Evolutionary conservation across 495 filamentous ascomycete genomes (phyloP), one percentile per base, ranked within the genome.

Genomic region (Glonium stellatum): DNA sequence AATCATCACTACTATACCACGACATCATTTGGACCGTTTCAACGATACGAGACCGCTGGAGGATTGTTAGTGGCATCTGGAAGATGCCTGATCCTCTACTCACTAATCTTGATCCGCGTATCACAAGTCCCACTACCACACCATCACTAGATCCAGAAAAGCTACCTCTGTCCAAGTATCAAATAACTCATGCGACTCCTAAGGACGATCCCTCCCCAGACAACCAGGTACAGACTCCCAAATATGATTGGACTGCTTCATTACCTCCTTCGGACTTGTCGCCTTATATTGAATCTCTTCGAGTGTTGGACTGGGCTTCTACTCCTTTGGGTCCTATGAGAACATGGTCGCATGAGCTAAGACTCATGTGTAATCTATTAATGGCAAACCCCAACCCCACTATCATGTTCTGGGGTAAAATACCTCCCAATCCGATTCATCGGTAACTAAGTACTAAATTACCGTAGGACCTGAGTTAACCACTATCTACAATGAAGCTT

Each of bases 401-500:
- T 15, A 46, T 68, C 31, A 10, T 68, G 11, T 62, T 59, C 55
- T 68, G 65, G 64, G 64, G 64, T 15, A 21, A 58, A 10, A 3
- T 18, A 21, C 47, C 47, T 15, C 47, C n/a, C 12, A 19, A 21
- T 50, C n/a, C n/a, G n/a, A n/a, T n/a, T n/a, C n/a, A n/a, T n/a
- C n/a, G n/a, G n/a, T n/a, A n/a, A n/a, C n/a, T n/a, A n/a, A n/a
- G n/a, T 50, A 21, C 47, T 50, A 50, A 50, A 12, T 3, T 9
- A 1, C 12, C 11, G 23, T 50, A 27, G 54, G 54, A 6, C 27
- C 49, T 41, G 36, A 57, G 5, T 15, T 62, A 5, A 57, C 51
- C 5, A 59, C 62, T 47, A 54, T 68, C 1, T 68, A 68, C 53
- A 68, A 65, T 37, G 62, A 65, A 48, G 39, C 59, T 8, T 58